These are phyloP conservation scores for Phytophthora europaea DNA, from an alignment of 352 stramenopile genomes.

Conservation along the genomic window DNA sequence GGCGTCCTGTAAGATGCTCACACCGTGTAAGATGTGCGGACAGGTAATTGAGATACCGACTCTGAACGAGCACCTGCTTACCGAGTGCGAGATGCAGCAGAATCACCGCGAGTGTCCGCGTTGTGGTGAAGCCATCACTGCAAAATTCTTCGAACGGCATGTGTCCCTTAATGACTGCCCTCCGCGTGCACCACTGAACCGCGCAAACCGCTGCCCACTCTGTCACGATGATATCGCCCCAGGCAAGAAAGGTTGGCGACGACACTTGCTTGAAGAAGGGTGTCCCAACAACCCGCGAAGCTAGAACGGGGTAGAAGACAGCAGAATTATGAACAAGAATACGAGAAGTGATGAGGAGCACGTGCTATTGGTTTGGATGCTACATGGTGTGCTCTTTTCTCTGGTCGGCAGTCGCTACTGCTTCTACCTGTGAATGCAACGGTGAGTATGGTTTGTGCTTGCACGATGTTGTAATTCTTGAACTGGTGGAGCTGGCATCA, in stretches of 20 bases:
- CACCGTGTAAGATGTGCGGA: slow-evolving; percentile 93
- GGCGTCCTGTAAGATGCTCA: slow-evolving; percentile 93
- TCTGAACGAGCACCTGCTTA: slow-evolving; percentile 92
- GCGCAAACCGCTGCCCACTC: slow-evolving; percentile 81
- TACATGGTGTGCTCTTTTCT: slow-evolving; percentile 14
- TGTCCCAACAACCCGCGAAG: slow-evolving; percentile 87
- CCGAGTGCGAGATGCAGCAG: slow-evolving; percentile 88
- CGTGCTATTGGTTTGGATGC: slow-evolving; percentile 17
- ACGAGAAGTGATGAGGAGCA: slow-evolving; percentile 31
- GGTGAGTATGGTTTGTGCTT: not conserved
- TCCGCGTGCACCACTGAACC: slow-evolving; percentile 61
- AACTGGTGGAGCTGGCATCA: not conserved
- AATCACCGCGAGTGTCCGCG: slow-evolving; percentile 86
- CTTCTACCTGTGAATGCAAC: not conserved
- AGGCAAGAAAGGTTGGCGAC: slow-evolving; percentile 76
- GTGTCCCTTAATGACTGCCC: slow-evolving; percentile 79
- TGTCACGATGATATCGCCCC: slow-evolving; percentile 81
- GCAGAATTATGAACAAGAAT: slow-evolving; percentile 29
- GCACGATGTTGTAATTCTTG: not conserved
- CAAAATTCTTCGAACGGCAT: slow-evolving; percentile 88
- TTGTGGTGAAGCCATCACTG: slow-evolving; percentile 87
- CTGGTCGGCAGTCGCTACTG: slow-evolving; percentile 7
- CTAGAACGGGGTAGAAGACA: slow-evolving; percentile 30
- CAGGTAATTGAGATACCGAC: slow-evolving; percentile 94
- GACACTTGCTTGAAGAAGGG: slow-evolving; percentile 72